Conservation (phyloP, 2,329 filamentous ascomycete genomes). For the Aureobasidium melanogenum region DNA sequence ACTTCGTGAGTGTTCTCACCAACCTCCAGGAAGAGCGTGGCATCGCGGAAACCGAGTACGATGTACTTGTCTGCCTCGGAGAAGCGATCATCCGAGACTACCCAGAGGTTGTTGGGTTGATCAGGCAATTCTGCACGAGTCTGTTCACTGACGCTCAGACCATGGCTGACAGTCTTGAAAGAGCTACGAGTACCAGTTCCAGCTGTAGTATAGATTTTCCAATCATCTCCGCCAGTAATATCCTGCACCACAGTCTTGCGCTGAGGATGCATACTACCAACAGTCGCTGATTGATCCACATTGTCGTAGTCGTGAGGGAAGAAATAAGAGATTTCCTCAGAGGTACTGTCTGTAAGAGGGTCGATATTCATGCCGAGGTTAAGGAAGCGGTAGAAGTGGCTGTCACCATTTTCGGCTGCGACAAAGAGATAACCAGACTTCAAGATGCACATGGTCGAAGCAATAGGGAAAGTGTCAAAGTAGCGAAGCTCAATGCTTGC, state of each 20-base stretch:
- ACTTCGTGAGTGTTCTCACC: constrained; percentile 96
- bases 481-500: constrained; percentile 86
- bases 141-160: constrained; percentile 85
- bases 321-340: constrained; percentile 74
- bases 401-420: constrained; percentile 85
- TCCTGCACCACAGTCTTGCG: constrained; percentile 90
- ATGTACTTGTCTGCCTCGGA: constrained; percentile 93
- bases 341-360: constrained; percentile 72
- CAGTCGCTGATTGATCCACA: constrained; percentile 71
- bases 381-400: constrained; percentile 94
- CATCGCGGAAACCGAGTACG: constrained; percentile 84
- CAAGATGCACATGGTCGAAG: constrained; percentile 79
- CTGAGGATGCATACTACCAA: constrained; percentile 83
- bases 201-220: constrained; percentile 90
- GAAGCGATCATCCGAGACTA: constrained; percentile 70
- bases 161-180: constrained; percentile 87
- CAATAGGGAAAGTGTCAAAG: constrained; percentile 90
- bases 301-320: constrained; percentile 72
- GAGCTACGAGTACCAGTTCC: constrained; percentile 82
- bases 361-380: constrained; percentile 93
- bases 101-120: constrained; percentile 90
- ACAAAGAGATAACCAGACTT: constrained; percentile 95
- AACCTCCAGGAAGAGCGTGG: constrained; percentile 85
- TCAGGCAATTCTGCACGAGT: constrained; percentile 88
- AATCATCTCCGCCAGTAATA: constrained; percentile 82